These are phyloP conservation scores for Debaryomyces sp. DNA, from an alignment of 1,139 yeast genomes.

Conservation along the genomic window DNA sequence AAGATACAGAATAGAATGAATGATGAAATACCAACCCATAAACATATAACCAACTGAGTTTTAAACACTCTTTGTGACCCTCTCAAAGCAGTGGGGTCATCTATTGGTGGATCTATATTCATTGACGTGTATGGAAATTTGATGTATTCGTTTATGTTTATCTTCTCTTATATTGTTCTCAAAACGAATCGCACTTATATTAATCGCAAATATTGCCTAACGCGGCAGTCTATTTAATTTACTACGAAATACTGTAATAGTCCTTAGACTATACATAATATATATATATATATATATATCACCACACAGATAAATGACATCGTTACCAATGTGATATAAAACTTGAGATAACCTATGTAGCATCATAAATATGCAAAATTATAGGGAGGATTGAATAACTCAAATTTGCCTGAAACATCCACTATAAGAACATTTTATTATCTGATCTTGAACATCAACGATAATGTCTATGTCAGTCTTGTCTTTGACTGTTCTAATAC, in stretches of 20 bases:
- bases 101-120: conserved; percentile 10
- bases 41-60: conserved; percentile 44
- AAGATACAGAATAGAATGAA: conserved; percentile 44
- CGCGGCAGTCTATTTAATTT: conserved; percentile 4
- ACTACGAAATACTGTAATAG: not conserved
- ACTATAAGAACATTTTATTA: not conserved
- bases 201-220: conserved; percentile 5
- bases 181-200: not conserved
- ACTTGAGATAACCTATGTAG: no score
- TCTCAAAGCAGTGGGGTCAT: conserved; percentile 22
- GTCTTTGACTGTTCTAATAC: not conserved
- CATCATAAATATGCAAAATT: no score
- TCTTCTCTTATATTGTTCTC: not conserved
- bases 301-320: not conserved
- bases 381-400: not conserved
- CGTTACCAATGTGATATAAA: not conserved
- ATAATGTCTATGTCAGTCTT: not conserved
- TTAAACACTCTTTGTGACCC: conserved; percentile 51
- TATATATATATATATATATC: not conserved
- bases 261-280: not conserved
- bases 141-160: not conserved
- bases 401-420: not conserved
- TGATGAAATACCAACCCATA: conserved; percentile 37
- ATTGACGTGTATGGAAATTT: not conserved
- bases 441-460: not conserved